Base-by-base conservation (phyloP, 805 yeast species). In the Candida glaebosa region DNA sequence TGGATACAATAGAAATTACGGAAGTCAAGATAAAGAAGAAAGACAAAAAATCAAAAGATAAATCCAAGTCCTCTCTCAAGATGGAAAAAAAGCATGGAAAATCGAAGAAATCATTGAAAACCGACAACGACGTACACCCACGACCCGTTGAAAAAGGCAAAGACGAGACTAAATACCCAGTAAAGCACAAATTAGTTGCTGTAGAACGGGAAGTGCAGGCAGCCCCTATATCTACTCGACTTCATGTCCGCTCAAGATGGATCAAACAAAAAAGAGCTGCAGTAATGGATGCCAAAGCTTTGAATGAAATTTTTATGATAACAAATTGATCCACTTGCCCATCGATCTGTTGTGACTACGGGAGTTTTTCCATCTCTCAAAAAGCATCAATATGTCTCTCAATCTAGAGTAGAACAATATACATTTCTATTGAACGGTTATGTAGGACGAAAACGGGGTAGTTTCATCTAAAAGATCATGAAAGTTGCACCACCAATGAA, bases 231-330 rank as follows among this genome's bases (percentile, higher is more conserved):
- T 59, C 72, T 2, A 60, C 67, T 1, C 56, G 73, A 42, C 51
- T 67, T 16, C 60, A 95, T 1, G 85, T 85, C 3, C 78, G 98
- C 60, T 82, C 95, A 17, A 83, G 79, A 60, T 90, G 88, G 83
- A 90, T 91, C 41, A 83, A 76, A 50, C 96, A 89, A 60, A 91
- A 91, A 60, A 76, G 93, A 53, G 93, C 95, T 8, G 91, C 97
- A 1, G 88, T 90, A 0, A 78, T 84, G 81, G 98, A 91, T 58
- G 76, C 84, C 2, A 82, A 87, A 60, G 89, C 96, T 10, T 73
- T 91, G 47, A 88, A 87, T 52, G 98, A 91, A 63, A 91, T 91
- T 43, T 87, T 91, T 58, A 91, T 91, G 97, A 78, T 89, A 36
- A 70, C 84, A 19, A 75, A 71, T 47, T 69, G 60, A 48, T 37